phyloP scores from a whole-genome alignment of 139 green algal species.

The Chlorella sp. region DNA sequence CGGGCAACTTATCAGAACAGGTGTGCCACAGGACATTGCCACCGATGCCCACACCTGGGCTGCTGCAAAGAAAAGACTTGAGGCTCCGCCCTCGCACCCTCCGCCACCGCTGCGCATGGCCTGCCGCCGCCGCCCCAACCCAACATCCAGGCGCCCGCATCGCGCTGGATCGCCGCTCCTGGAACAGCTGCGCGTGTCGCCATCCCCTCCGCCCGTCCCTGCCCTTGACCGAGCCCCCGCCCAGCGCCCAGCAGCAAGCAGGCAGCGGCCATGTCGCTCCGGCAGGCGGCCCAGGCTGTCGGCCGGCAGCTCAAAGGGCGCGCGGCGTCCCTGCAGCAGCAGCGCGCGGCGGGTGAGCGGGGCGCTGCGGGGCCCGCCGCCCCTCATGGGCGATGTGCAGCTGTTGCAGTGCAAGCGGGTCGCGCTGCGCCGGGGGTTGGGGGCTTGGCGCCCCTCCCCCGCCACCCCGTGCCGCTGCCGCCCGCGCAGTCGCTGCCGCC shows the following conservation, averaged over 20 bases:
- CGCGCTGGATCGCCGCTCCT: too few relatives aligned
- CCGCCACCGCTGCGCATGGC: too few relatives aligned
- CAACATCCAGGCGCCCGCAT: too few relatives aligned
- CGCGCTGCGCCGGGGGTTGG: not conserved
- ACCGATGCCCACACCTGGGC: too few relatives aligned
- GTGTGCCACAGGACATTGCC: too few relatives aligned
- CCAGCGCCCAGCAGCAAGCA: not conserved
- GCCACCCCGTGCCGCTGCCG: not conserved
- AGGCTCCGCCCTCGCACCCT: too few relatives aligned
- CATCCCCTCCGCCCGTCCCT: too few relatives aligned
- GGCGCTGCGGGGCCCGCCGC: not conserved
- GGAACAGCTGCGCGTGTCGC: not conserved
- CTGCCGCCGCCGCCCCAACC: too few relatives aligned
- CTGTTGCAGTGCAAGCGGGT: too few relatives aligned
- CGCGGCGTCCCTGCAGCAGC: conserved; percentile 14
- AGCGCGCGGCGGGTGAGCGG: conserved; percentile 9
- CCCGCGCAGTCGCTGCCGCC: not conserved
- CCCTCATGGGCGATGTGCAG: too few relatives aligned
- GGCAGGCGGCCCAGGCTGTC: conserved; percentile 3
- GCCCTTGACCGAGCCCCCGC: not conserved
- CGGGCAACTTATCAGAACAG: too few relatives aligned
- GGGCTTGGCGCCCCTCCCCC: not conserved
- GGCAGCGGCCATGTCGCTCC: conserved; percentile 15
- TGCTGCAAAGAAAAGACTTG: too few relatives aligned
- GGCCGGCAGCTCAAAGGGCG: conserved; percentile 6